These are phyloP conservation scores for Quercus variabilis DNA, from an alignment of 306 rosid genomes.

Conservation along the genomic window DNA sequence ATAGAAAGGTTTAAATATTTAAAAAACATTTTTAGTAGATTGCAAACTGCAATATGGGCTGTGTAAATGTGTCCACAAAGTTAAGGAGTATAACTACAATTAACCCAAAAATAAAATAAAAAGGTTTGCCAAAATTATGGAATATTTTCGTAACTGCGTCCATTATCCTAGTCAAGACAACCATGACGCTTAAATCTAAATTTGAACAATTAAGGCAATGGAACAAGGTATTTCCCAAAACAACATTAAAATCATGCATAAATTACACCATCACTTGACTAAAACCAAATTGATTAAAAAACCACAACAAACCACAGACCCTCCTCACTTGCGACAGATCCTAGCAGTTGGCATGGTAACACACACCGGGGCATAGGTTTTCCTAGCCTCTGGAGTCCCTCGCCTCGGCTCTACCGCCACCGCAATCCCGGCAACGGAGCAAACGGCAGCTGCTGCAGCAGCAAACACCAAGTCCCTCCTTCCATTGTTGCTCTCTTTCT, in stretches of 20 bases:
- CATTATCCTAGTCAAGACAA: no score
- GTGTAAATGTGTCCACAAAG: no score
- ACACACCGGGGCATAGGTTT: slow-evolving; percentile 45
- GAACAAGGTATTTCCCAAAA: neutral
- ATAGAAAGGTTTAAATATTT: no score
- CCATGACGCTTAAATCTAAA: neutral
- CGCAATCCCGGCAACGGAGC: slow-evolving; percentile 33
- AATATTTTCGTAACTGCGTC: no score
- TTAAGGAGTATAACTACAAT: no score
- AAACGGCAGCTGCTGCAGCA: slow-evolving; percentile 33
- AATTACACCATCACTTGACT: neutral
- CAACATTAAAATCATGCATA: neutral
- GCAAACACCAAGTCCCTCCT: slow-evolving; percentile 41
- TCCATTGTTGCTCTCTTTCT: slow-evolving; percentile 28
- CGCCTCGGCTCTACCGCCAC: slow-evolving; percentile 37
- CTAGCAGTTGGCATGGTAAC: slow-evolving; percentile 51
- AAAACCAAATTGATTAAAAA: neutral
- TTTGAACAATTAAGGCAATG: neutral
- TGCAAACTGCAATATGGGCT: no score
- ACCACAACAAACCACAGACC: neutral
- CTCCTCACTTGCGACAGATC: slow-evolving; percentile 35
- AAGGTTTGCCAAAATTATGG: no score
- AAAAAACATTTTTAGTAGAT: no score
- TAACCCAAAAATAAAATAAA: no score
- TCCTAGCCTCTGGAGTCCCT: slow-evolving; percentile 45